A percentile compares a stretch with the other conserved stretches of the same genome.
Conservation (phyloP, 805 yeast species). For the Naumovozyma baii region DNA sequence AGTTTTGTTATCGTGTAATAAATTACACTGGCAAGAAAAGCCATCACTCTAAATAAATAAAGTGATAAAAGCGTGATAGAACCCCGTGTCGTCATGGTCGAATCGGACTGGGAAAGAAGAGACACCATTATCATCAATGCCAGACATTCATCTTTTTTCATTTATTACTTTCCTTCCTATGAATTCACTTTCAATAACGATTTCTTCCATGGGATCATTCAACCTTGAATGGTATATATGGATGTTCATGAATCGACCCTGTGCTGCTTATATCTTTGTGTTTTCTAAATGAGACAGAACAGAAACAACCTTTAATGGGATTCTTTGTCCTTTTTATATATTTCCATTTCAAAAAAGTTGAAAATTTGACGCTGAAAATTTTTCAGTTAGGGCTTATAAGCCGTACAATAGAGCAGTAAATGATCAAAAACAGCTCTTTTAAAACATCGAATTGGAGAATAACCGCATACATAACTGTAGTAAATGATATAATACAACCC, state of each 20-base stretch:
- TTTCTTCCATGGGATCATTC: no score
- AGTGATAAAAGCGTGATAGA: constrained; percentile 26
- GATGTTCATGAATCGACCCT: no score
- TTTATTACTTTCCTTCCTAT: no score
- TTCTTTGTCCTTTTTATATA: background rate
- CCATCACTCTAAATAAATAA: constrained; percentile 25
- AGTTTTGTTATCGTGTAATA: constrained; percentile 20
- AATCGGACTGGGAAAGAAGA: constrained; percentile 88
- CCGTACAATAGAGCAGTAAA: no score
- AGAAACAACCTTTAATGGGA: no score
- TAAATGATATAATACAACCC: no score
- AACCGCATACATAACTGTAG: no score
- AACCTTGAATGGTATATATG: background rate
- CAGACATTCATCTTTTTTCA: no score
- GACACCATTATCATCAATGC: constrained; percentile 44
- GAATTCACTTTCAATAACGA: no score
- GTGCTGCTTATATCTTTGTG: no score
- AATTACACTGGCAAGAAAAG: constrained; percentile 82
- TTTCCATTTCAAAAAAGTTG: background rate
- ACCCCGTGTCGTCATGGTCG: constrained; percentile 89
- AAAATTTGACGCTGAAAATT: background rate
- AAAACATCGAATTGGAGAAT: background rate
- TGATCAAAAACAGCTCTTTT: background rate
- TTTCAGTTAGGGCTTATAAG: background rate
- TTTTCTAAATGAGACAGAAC: no score